Evolutionary conservation across 495 filamentous ascomycete genomes (phyloP).

Genomic region (Penicillium canescens): DNA sequence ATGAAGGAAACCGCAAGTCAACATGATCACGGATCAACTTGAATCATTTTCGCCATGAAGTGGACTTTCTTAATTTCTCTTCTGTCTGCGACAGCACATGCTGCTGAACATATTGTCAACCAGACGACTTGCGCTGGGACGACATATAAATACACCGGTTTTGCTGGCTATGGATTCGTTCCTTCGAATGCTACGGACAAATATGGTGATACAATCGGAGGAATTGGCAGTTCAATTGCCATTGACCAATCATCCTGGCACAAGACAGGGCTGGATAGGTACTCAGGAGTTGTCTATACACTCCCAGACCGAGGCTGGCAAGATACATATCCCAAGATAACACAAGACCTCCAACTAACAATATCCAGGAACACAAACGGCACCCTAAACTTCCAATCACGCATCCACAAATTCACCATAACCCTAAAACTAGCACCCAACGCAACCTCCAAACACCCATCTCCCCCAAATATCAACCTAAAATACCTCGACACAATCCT

Average conservation of each 20-base stretch:
- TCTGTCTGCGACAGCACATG: slow-evolving; percentile 16
- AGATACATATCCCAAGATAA: not conserved
- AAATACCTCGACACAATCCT: slow-evolving; percentile 68
- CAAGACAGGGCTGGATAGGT: slow-evolving; percentile 52
- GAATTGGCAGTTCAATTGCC: slow-evolving; percentile 67
- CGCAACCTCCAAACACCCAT: slow-evolving; percentile 57
- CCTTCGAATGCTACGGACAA: slow-evolving; percentile 63
- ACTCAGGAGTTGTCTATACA: slow-evolving; percentile 63
- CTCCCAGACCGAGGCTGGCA: slow-evolving; percentile 76
- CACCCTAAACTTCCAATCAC: slow-evolving; percentile 70
- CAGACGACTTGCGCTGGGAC: slow-evolving; percentile 63
- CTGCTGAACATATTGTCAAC: slow-evolving; percentile 39
- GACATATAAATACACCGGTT: slow-evolving; percentile 64
- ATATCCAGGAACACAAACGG: slow-evolving; percentile 64
- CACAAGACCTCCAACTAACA: slow-evolving; percentile 17
- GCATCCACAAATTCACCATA: slow-evolving; percentile 71
- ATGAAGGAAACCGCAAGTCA: not conserved
- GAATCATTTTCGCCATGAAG: slow-evolving; percentile 19
- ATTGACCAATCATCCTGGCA: slow-evolving; percentile 65
- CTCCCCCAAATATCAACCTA: slow-evolving; percentile 63
- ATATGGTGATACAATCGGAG: slow-evolving; percentile 71
- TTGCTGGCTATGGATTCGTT: slow-evolving; percentile 71
- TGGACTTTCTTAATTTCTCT: slow-evolving; percentile 16
- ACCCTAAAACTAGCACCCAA: slow-evolving; percentile 53
- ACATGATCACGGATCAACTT: not conserved